These are phyloP conservation scores for Neohortaea acidophila DNA, from an alignment of 495 filamentous ascomycete genomes.

Conservation along the genomic window DNA sequence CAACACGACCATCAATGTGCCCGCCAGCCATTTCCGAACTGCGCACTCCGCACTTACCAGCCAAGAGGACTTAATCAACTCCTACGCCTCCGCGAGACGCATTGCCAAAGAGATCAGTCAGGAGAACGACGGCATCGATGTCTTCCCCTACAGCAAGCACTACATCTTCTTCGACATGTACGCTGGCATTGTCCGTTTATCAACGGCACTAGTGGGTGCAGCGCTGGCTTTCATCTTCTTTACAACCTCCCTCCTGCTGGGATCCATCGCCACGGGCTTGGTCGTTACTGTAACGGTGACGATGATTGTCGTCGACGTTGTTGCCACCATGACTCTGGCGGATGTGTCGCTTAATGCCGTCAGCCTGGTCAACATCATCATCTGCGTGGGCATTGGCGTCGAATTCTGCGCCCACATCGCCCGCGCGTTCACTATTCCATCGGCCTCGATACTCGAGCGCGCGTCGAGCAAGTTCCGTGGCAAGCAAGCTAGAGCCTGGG, in stretches of 20 bases:
- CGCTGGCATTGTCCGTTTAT: conserved; percentile 62
- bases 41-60: conserved; percentile 69
- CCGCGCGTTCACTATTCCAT: conserved; percentile 88
- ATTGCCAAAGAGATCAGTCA: conserved; percentile 61
- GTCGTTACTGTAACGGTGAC: conserved; percentile 71
- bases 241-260: conserved; percentile 62
- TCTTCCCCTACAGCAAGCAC: conserved; percentile 92
- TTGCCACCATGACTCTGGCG: conserved; percentile 81
- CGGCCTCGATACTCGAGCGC: conserved; percentile 56
- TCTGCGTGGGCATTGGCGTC: conserved; percentile 87
- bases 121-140: conserved; percentile 46
- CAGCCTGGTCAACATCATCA: conserved; percentile 90
- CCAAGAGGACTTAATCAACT: conserved; percentile 85
- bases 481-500: conserved; percentile 74
- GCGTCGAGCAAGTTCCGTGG: conserved; percentile 41
- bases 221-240: conserved; percentile 71
- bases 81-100: conserved; percentile 78
- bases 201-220: conserved; percentile 61
- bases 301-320: conserved; percentile 90
- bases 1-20: conserved; percentile 42
- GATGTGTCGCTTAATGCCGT: conserved; percentile 91
- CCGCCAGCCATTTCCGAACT: conserved; percentile 81
- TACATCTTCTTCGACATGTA: conserved; percentile 99
- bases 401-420: conserved; percentile 98
- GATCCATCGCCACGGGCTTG: conserved; percentile 64